Percentiles rank a stretch among this genome's conserved stretches.
These are phyloP conservation scores for Pythium brachiatum DNA, from an alignment of 352 stramenopile species.

Conservation along the genomic window DNA sequence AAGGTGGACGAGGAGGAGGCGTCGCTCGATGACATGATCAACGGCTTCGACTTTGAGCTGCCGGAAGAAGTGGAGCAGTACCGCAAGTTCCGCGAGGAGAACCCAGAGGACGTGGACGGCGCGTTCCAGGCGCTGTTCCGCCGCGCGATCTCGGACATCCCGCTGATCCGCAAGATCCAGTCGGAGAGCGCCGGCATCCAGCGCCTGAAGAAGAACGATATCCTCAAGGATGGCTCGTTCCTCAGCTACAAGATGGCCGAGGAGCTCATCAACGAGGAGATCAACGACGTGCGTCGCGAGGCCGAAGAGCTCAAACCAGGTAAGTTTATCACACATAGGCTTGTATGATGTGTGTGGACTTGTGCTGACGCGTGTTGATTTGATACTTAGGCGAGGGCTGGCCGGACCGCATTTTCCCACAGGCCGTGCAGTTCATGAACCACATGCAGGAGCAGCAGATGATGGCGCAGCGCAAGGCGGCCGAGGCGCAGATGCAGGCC, in stretches of 20 bases:
- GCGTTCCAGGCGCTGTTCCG: conserved; percentile 83
- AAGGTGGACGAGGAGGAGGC: conserved; percentile 70
- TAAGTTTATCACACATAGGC: conserved; percentile 22
- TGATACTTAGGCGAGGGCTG: conserved; percentile 59
- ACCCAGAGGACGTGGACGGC: conserved; percentile 60
- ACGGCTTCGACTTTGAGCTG: conserved; percentile 86
- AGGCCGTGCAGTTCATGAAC: conserved; percentile 89
- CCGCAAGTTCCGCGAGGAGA: conserved; percentile 63
- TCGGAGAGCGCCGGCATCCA: conserved; percentile 83
- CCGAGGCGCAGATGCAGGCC: conserved; percentile 67
- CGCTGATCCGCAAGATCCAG: conserved; percentile 87
- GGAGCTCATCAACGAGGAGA: conserved; percentile 86
- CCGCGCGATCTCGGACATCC: conserved; percentile 78
- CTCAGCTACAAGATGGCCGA: conserved; percentile 87
- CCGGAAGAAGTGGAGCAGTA: conserved; percentile 80
- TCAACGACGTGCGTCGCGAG: conserved; percentile 80
- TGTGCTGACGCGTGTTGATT: not conserved
- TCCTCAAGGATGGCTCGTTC: conserved; percentile 85
- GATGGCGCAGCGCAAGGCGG: conserved; percentile 68
- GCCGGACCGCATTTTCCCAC: conserved; percentile 86
- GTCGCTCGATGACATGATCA: conserved; percentile 86
- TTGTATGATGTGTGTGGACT: not conserved
- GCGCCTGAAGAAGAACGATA: conserved; percentile 85
- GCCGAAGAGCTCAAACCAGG: conserved; percentile 79
- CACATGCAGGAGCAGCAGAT: conserved; percentile 86